Base-by-base conservation (phyloP, 345 rosid genomes). In the Eucalyptus erythrocorys region DNA sequence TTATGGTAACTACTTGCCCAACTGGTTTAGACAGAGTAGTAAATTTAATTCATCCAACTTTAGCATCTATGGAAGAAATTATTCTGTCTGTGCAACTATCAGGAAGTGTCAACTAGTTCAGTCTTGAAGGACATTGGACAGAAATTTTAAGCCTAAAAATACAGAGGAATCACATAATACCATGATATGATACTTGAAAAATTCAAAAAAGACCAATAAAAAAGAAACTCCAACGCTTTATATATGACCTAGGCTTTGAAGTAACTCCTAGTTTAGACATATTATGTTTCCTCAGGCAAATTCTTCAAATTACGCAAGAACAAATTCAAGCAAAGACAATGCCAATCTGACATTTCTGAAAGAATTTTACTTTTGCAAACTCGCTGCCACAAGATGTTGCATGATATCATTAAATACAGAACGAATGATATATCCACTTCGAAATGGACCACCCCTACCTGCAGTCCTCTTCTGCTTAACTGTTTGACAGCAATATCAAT, bases 401-500 rank as follows among this genome's bases (percentile, higher is more conserved):
- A 10, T 76, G 26, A 40, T 76, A 40, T 40, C 47, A 40, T 40
- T 71, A 40, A 76, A 3, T 11, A 40, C 14, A 3, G 26, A 76
- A 40, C 0, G 3, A 13, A 40, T 10, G 84, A 76, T 40, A 21
- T 76, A 47, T 76, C 84, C 76, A 1, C 40, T 37, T 76, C 5
- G 0, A 40, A 71, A 6, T n/a, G 43, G 26, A 87, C 50, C 61
- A 89, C 76, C 50, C 91, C 90, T 85, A 88, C 99, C 99, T 97
- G 99, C 86, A 95, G 92, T 88, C 99, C 99, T 93, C 99, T 94
- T 91, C 94, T 93, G 87, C 98, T 94, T 59, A 96, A 93, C 90
- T 98, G 99, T 93, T 98, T 98, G 88, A 98, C 97, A 40, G 99
- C 99, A 87, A 98, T 93, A 51, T 96, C 98, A 13, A 97, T 95